Base-by-base conservation (phyloP, 208 protist genomes). In the Acanthamoeba culbertsoni region DNA sequence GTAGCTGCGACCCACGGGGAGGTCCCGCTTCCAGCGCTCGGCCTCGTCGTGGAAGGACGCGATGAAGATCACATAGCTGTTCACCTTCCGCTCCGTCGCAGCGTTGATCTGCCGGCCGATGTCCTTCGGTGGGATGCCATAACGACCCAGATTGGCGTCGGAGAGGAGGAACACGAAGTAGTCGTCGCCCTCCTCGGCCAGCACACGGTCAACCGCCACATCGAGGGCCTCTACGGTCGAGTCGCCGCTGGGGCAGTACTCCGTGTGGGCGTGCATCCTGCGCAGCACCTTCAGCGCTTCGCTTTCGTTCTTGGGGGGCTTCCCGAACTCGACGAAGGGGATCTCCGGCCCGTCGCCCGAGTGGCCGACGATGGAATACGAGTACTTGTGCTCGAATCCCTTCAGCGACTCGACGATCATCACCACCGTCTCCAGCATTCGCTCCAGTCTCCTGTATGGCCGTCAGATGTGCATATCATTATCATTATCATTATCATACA, bases 161-260 rank as follows among this genome's bases (percentile, higher is more conserved):
- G 97, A 98, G 68, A 99, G 96, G 23, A 99, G 95, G 95, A 99
- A 98, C 6, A 98, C 98, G 93, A 98, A 98, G 95, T 98, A 98
- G 33, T 98, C 95, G 77, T 98, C 97, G 8, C 96, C 98, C 77
- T 98, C 97, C 79, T 97, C 95, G 48, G 96, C 57, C 12, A 53
- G 33, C 40, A 94, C 93, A 10, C 42, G 33, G 8, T 82, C 40
- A 20, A 94, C 57, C 6, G 53, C 84, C 31, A 62, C 68, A 20
- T 88, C 84, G 8, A 73, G 33, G 5, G 86, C 63, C 62, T 94
- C 96, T 8, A 99, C 96, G 7, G 98, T 98, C 95, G 97, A 97
- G 94, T 98, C 98, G 33, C 98, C 98, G 0, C 97, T 97, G 95
- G 96, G 97, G 95, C 98, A 98, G 95, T 98, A 98, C 96, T 99